Conservation (phyloP, 805 yeast species). For the Starmerella cellae region DNA sequence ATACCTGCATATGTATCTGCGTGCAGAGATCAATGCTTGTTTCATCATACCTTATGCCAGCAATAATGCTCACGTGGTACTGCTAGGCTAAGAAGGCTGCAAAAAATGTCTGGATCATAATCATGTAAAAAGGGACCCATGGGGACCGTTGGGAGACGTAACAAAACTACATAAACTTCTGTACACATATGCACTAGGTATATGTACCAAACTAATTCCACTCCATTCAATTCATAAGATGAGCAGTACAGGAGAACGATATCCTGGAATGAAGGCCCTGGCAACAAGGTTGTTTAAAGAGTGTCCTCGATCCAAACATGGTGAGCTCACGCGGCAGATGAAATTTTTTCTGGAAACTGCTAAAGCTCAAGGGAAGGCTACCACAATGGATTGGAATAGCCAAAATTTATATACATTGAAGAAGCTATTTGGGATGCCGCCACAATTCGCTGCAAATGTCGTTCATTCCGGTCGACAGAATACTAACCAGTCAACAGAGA, state of each 20-base stretch:
- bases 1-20: too few species aligned
- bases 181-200: too few species aligned
- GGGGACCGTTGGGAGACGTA: too few species aligned
- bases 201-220: too few species aligned
- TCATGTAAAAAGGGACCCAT: too few species aligned
- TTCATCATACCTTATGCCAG: too few species aligned
- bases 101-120: too few species aligned
- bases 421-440: slow-evolving; percentile 3
- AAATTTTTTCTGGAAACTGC: slow-evolving; percentile 9
- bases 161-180: too few species aligned
- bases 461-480: neutral
- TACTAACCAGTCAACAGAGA: neutral
- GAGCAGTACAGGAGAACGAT: slow-evolving; percentile 1
- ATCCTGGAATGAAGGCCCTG: slow-evolving; percentile 14
- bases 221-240: neutral
- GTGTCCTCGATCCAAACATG: slow-evolving; percentile 6
- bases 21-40: too few species aligned
- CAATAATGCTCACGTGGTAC: too few species aligned
- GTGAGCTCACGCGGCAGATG: slow-evolving; percentile 5
- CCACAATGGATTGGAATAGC: slow-evolving; percentile 10
- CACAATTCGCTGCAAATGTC: neutral
- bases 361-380: slow-evolving; percentile 8
- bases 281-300: slow-evolving; percentile 6
- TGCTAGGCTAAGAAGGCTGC: too few species aligned
- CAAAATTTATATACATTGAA: slow-evolving; percentile 4